Evolutionary conservation across 139 green algal species (phyloP).

Genomic region (Marvania coccoides): DNA sequence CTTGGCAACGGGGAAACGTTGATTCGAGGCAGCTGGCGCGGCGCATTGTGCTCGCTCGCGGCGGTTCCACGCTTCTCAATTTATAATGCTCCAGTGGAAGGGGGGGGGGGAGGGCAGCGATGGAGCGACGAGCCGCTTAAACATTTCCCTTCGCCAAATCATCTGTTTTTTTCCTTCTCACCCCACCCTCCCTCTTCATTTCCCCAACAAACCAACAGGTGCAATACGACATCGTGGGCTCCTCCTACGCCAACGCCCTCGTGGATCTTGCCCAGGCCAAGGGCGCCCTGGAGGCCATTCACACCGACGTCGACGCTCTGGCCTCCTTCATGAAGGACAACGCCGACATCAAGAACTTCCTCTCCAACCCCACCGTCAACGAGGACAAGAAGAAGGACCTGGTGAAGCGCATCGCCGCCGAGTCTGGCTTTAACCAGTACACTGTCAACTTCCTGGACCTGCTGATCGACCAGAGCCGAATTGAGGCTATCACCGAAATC

Average conservation of each 20-base stretch:
- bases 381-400: conserved; percentile 85
- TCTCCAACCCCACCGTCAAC: conserved; percentile 79
- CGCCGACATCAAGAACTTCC: conserved; percentile 60
- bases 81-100: too few species aligned
- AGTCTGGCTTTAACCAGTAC: conserved; percentile 72
- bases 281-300: conserved; percentile 77
- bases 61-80: too few species aligned
- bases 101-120: too few species aligned
- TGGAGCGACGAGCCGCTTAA: too few species aligned
- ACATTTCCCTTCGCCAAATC: too few species aligned
- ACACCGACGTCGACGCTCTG: conserved; percentile 75
- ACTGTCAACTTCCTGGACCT: conserved; percentile 97
- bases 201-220: neutral
- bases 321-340: conserved; percentile 53
- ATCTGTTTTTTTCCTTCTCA: too few species aligned
- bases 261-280: conserved; percentile 81
- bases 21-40: too few species aligned
- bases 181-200: neutral
- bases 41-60: too few species aligned
- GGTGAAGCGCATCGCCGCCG: conserved; percentile 70
- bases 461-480: conserved; percentile 85
- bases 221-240: conserved; percentile 39
- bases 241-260: conserved; percentile 90
- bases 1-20: too few species aligned
- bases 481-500: conserved; percentile 78